Evolutionary conservation across 2,329 filamentous ascomycete species (phyloP).

Genomic region (Rachicladosporium sp.): DNA sequence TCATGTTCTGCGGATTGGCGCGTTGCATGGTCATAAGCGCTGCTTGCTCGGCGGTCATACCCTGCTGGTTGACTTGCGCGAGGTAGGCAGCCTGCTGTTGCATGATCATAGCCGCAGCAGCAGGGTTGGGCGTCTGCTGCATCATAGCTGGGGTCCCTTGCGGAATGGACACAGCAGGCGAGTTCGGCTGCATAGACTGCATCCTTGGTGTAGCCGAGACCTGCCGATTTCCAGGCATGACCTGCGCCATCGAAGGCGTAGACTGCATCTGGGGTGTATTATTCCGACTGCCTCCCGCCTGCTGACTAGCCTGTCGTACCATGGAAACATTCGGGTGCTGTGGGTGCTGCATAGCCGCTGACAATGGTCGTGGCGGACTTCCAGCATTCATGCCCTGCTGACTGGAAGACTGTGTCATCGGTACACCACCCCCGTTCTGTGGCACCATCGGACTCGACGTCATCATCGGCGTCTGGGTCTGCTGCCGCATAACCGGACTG

Average conservation of each 20-base stretch:
- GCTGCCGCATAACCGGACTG: conserved; percentile 46
- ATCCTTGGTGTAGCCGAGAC: conserved; percentile 25
- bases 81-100: conserved; percentile 6
- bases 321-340: conserved; percentile 17
- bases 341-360: conserved; percentile 40
- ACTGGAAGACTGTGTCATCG: conserved; percentile 49
- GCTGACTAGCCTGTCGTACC: conserved; percentile 27
- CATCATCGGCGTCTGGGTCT: conserved; percentile 34
- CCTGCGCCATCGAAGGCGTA: conserved; percentile 24
- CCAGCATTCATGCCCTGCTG: conserved; percentile 39
- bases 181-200: conserved; percentile 18
- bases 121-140: conserved; percentile 20
- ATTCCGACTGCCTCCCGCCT: conserved; percentile 22
- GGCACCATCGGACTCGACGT: conserved; percentile 31
- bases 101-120: conserved; percentile 18
- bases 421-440: conserved; percentile 26
- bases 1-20: background rate
- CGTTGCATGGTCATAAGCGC: too few relatives aligned
- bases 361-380: conserved; percentile 56
- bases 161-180: conserved; percentile 19
- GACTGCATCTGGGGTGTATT: conserved; percentile 28
- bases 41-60: background rate
- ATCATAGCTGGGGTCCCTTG: conserved; percentile 16
- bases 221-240: conserved; percentile 21
- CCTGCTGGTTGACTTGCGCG: conserved; percentile 1